Conservation (phyloP, 2,329 filamentous ascomycete genomes). For the Penicillium paneum region DNA sequence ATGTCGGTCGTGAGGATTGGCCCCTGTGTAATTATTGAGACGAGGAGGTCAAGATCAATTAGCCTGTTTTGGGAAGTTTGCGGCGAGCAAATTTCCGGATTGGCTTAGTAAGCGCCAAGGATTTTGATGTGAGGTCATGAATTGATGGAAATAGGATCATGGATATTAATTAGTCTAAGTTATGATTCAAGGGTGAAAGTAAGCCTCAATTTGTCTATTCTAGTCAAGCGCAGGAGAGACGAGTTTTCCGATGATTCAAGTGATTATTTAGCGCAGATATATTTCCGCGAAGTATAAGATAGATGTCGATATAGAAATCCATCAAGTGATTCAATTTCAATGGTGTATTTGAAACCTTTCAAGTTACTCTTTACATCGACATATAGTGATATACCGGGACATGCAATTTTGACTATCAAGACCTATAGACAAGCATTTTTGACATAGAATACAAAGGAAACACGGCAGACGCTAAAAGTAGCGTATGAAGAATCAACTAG, state of each 20-base stretch:
- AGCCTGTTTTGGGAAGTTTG: conserved; percentile 8
- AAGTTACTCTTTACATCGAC: not conserved
- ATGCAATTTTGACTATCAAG: not conserved
- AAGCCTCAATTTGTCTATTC: not conserved
- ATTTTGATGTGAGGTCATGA: conserved; percentile 5
- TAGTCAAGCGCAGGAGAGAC: no score
- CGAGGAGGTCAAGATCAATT: conserved; percentile 9
- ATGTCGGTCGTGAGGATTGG: conserved; percentile 10
- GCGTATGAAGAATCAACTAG: not conserved
- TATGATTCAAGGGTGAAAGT: not conserved
- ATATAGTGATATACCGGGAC: not conserved
- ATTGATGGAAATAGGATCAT: not conserved
- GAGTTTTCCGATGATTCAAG: not conserved
- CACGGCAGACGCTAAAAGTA: not conserved
- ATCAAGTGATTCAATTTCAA: not conserved
- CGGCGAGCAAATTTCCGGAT: conserved; percentile 20
- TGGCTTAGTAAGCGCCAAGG: conserved; percentile 21
- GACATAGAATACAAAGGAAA: not conserved
- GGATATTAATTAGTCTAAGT: not conserved
- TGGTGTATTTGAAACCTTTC: not conserved
- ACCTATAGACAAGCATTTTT: not conserved
- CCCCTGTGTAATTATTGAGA: conserved; percentile 2
- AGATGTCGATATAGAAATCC: not conserved
- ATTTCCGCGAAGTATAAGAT: not conserved
- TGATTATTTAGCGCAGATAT: not conserved